phyloP scores from a whole-genome alignment of 352 stramenopile genomes.

The Elongisporangium undulatum region DNA sequence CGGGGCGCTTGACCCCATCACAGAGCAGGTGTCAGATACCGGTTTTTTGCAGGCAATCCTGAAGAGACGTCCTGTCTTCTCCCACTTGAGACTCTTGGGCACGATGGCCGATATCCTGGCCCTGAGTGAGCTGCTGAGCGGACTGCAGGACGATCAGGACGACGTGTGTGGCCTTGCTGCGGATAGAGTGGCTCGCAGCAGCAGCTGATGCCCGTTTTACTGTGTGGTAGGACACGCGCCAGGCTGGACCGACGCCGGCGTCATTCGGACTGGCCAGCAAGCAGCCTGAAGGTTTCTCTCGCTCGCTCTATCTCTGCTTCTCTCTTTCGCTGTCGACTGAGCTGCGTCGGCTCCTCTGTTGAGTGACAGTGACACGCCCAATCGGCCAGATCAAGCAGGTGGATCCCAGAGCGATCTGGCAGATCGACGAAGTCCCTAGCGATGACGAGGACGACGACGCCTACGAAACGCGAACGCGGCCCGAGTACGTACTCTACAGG shows the following conservation, averaged over 20 bases:
- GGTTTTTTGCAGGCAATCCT: no score
- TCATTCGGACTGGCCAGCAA: constrained; percentile 1
- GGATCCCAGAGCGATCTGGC: constrained; percentile 73
- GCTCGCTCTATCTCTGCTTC: not conserved
- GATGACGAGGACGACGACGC: constrained; percentile 72
- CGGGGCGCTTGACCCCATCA: no score
- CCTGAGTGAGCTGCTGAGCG: constrained; percentile 25
- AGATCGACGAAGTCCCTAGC: constrained; percentile 58
- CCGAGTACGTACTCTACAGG: constrained; percentile 26
- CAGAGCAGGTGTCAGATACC: no score
- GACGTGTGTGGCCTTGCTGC: constrained; percentile 10
- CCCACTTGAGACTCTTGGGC: not conserved
- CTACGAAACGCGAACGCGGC: constrained; percentile 47
- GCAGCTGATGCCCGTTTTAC: not conserved
- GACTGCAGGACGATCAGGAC: constrained; percentile 18
- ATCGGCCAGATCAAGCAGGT: constrained; percentile 65
- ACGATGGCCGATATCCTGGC: constrained; percentile 20
- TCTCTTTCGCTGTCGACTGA: not conserved
- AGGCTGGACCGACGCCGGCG: not conserved
- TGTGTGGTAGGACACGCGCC: not conserved
- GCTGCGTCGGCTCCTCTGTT: not conserved
- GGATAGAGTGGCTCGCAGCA: not conserved
- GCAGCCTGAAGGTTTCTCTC: constrained; percentile 28
- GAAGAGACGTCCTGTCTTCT: no score
- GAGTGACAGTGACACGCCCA: constrained; percentile 35